Evolutionary conservation across 257 asterid species (phyloP).

Genomic region (Ehretia macrophylla): DNA sequence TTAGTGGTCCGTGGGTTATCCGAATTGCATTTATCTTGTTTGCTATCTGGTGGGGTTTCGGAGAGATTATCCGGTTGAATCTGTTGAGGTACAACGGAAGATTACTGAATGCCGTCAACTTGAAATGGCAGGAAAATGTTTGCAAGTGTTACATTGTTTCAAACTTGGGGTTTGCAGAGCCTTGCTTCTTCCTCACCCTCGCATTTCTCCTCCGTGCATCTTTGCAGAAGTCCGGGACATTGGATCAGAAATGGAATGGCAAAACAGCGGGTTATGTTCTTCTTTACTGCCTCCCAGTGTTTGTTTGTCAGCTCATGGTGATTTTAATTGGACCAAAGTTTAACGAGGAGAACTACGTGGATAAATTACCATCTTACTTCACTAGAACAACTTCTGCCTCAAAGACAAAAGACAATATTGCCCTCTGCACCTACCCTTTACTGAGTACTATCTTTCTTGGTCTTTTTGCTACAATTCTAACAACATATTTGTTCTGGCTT

Average conservation of each 20-base stretch:
- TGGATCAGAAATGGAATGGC: slow-evolving; percentile 60
- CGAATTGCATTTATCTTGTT: slow-evolving; percentile 47
- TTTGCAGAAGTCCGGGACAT: slow-evolving; percentile 54
- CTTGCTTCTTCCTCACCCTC: slow-evolving; percentile 69
- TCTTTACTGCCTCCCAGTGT: slow-evolving; percentile 62
- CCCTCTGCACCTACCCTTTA: slow-evolving; percentile 76
- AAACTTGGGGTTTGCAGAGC: slow-evolving; percentile 83
- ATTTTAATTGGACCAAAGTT: slow-evolving; percentile 45
- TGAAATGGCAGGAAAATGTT: slow-evolving; percentile 66
- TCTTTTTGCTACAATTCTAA: slow-evolving; percentile 51
- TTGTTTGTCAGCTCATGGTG: slow-evolving; percentile 62
- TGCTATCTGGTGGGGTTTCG: slow-evolving; percentile 71
- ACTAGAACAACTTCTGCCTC: slow-evolving; percentile 32
- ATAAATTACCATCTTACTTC: slow-evolving; percentile 65
- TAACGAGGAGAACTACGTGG: slow-evolving; percentile 27
- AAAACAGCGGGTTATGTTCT: slow-evolving; percentile 55
- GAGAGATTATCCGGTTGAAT: slow-evolving; percentile 63
- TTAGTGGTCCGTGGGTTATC: slow-evolving; percentile 79
- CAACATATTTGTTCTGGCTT: slow-evolving; percentile 58
- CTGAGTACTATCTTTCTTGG: slow-evolving; percentile 67
- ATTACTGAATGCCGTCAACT: slow-evolving; percentile 46
- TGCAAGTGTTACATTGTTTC: slow-evolving; percentile 83
- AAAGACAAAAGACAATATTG: slow-evolving; percentile 24
- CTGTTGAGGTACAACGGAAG: slow-evolving; percentile 50
- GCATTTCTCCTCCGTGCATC: slow-evolving; percentile 75